Percentiles rank a stretch among this genome's conserved stretches.
Evolutionary conservation across 2,329 filamentous ascomycete species (phyloP).

Genomic region (Hymenoscyphus linearis): DNA sequence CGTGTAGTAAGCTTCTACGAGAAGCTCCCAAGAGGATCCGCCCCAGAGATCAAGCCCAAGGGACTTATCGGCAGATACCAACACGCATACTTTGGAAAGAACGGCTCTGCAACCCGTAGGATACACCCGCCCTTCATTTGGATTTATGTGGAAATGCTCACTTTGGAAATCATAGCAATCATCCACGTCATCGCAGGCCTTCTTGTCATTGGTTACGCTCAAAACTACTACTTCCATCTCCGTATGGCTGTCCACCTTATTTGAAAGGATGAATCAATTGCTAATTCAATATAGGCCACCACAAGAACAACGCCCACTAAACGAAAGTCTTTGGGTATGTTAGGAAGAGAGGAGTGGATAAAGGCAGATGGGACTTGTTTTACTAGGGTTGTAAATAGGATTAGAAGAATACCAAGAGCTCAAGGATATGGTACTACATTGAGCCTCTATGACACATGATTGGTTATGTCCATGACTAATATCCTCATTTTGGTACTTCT

Average conservation of each 20-base stretch:
- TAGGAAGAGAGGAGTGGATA: not conserved
- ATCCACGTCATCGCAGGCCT: conserved; percentile 78
- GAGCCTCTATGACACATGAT: not conserved
- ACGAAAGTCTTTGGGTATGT: conserved; percentile 12
- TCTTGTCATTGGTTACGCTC: conserved; percentile 80
- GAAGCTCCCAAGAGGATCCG: conserved; percentile 89
- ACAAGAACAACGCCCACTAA: conserved; percentile 99
- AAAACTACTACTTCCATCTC: conserved; percentile 99
- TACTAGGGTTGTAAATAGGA: conserved; percentile 31
- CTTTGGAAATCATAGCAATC: conserved; percentile 56
- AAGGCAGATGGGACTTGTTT: conserved; percentile 15
- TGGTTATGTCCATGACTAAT: not conserved
- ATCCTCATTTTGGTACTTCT: too few species aligned
- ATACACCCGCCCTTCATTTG: conserved; percentile 26
- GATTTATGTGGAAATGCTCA: conserved; percentile 12
- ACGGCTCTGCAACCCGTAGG: conserved; percentile 82
- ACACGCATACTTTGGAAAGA: conserved; percentile 91
- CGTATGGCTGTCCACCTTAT: conserved; percentile 57
- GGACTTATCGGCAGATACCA: conserved; percentile 88
- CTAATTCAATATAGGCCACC: conserved; percentile 65
- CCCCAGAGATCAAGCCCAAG: conserved; percentile 74
- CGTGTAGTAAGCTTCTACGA: conserved; percentile 98
- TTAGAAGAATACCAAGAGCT: conserved; percentile 20
- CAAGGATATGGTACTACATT: not conserved
- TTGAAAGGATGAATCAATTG: not conserved